Evolutionary conservation across 1,139 yeast genomes (phyloP).

Genomic region (Citeromyces hawaiiensis): DNA sequence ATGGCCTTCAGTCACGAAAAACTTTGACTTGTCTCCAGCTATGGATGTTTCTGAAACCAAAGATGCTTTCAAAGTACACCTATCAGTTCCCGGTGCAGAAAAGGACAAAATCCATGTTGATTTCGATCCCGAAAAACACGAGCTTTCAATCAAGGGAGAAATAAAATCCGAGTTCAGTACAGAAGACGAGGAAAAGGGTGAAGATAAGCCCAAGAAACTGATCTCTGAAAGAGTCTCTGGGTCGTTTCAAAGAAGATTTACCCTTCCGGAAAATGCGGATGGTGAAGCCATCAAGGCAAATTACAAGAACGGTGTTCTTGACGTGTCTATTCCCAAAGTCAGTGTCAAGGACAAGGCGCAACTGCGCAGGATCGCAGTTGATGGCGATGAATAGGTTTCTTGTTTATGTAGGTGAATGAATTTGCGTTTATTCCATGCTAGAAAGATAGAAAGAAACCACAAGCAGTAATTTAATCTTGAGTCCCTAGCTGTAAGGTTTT

Average conservation of each 20-base stretch:
- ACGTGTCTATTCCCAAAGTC: conserved; percentile 21
- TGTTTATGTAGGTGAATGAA: too few species aligned
- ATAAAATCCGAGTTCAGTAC: conserved; percentile 13
- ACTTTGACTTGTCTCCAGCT: conserved; percentile 19
- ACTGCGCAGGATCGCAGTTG: too few species aligned
- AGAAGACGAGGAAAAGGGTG: conserved; percentile 10
- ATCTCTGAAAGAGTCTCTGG: conserved; percentile 24
- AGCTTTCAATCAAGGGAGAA: conserved; percentile 23
- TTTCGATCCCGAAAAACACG: conserved; percentile 23
- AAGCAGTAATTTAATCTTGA: too few species aligned
- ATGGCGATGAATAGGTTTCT: too few species aligned
- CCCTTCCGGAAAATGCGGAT: conserved; percentile 24
- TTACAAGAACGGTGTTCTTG: conserved; percentile 24
- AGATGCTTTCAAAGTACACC: conserved; percentile 21
- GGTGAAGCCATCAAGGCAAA: conserved; percentile 24
- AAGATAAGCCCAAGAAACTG: conserved; percentile 11
- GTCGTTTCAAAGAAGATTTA: conserved; percentile 23
- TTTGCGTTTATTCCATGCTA: too few species aligned
- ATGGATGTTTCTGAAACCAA: conserved; percentile 26
- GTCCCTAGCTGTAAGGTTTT: too few species aligned
- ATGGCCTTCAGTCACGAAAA: too few species aligned
- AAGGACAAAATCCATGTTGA: conserved; percentile 23
- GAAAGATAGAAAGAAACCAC: too few species aligned
- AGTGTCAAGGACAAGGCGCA: too few species aligned
- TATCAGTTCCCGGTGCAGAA: conserved; percentile 26